Evolutionary conservation across 2,329 filamentous ascomycete genomes (phyloP).

Genomic region (Phoma herbarum): DNA sequence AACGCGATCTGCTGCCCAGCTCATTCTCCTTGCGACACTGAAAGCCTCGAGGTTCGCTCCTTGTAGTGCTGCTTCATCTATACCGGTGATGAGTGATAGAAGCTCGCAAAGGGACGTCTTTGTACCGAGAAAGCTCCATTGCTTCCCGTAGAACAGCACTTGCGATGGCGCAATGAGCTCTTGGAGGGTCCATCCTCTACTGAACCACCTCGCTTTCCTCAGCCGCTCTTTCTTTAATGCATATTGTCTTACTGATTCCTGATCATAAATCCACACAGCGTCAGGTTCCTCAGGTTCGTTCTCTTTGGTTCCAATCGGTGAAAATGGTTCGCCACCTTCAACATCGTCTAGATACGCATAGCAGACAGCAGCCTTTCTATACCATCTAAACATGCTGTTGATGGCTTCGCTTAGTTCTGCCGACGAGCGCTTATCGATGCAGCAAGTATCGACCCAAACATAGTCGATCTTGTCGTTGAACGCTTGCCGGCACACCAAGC

Average conservation of each 20-base stretch:
- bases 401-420: conserved; percentile 27
- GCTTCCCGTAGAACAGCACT: not conserved
- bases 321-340: not conserved
- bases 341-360: conserved; percentile 16
- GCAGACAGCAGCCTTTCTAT: conserved; percentile 14
- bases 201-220: not conserved
- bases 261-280: not conserved
- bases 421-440: conserved; percentile 23
- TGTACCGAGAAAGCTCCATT: not conserved
- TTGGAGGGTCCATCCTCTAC: not conserved
- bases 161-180: not conserved
- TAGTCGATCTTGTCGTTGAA: not conserved
- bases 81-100: not conserved
- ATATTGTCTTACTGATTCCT: no score
- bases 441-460: conserved; percentile 19
- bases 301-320: no score
- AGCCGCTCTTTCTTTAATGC: not conserved
- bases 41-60: not conserved
- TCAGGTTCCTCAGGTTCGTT: no score
- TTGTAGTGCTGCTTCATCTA: not conserved
- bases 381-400: conserved; percentile 29
- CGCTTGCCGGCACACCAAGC: not conserved
- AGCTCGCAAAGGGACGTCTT: not conserved
- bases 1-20: not conserved
- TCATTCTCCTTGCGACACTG: not conserved